phyloP scores from a whole-genome alignment of 208 protist genomes.

The Acanthamoeba royreba region DNA sequence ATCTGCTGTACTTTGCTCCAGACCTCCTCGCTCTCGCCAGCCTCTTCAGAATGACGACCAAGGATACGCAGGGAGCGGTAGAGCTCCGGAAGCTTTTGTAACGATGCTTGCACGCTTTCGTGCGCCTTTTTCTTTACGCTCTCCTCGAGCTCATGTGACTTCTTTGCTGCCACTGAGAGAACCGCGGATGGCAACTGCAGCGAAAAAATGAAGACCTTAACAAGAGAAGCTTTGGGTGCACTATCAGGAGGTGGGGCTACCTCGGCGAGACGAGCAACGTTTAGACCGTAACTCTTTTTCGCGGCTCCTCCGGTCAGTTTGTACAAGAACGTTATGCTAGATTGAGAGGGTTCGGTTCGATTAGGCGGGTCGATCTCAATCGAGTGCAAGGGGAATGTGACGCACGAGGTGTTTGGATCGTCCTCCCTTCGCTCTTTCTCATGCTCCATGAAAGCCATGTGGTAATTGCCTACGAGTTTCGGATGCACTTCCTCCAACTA shows the following conservation, averaged over 20 bases:
- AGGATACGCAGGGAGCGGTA: neutral
- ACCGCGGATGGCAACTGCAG: neutral
- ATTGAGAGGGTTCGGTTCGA: neutral
- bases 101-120: no score
- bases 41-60: no score
- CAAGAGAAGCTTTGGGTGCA: neutral
- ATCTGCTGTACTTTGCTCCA: no score
- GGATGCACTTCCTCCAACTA: slow-evolving; percentile 62
- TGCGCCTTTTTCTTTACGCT: neutral
- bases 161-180: neutral
- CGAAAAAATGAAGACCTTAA: neutral
- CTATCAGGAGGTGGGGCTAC: neutral
- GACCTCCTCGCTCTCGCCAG: no score
- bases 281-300: slow-evolving; percentile 45
- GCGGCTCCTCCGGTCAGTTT: neutral
- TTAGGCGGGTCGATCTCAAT: neutral
- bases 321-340: slow-evolving; percentile 47
- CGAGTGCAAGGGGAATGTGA: neutral
- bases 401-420: neutral
- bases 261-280: slow-evolving; percentile 33
- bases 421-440: neutral
- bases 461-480: slow-evolving; percentile 62
- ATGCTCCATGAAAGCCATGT: slow-evolving; percentile 75
- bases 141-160: slow-evolving; percentile 32
- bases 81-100: neutral